Percentiles rank a stretch among this genome's conserved stretches.
Conservation (phyloP, 257 asterid species). For the Solanum lignicaule region DNA sequence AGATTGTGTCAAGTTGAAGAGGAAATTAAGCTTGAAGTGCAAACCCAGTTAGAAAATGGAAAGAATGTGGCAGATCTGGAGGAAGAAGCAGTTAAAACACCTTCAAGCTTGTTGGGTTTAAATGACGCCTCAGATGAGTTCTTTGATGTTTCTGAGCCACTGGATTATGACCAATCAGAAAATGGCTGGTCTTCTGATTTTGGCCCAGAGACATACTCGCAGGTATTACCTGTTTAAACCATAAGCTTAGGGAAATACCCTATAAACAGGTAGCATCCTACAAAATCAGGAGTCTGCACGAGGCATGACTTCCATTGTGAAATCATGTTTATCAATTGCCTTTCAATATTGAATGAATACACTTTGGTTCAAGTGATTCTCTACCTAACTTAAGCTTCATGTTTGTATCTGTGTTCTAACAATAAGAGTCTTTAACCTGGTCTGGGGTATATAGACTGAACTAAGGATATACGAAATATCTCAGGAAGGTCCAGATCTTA, state of each 20-base stretch:
- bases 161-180: constrained; percentile 72
- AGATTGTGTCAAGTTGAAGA: constrained; percentile 31
- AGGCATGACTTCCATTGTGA: background rate
- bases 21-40: constrained; percentile 44
- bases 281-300: background rate
- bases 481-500: background rate
- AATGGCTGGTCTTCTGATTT: constrained; percentile 73
- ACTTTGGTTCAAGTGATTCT: background rate
- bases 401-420: background rate
- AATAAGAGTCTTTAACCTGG: background rate
- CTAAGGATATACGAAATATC: background rate
- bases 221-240: constrained; percentile 28
- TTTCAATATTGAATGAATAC: background rate
- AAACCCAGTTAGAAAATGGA: constrained; percentile 38
- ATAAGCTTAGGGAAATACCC: background rate
- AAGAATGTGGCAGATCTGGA: constrained; percentile 34
- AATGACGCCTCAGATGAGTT: constrained; percentile 84
- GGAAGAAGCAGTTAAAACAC: constrained; percentile 29
- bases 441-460: background rate
- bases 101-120: constrained; percentile 79
- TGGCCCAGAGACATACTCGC: constrained; percentile 50
- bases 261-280: background rate
- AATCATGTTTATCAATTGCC: background rate
- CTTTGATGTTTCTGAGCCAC: constrained; percentile 87
- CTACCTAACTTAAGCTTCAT: background rate